phyloP scores from a whole-genome alignment of 345 rosid genomes.

The Eucalyptus erythrocorys region DNA sequence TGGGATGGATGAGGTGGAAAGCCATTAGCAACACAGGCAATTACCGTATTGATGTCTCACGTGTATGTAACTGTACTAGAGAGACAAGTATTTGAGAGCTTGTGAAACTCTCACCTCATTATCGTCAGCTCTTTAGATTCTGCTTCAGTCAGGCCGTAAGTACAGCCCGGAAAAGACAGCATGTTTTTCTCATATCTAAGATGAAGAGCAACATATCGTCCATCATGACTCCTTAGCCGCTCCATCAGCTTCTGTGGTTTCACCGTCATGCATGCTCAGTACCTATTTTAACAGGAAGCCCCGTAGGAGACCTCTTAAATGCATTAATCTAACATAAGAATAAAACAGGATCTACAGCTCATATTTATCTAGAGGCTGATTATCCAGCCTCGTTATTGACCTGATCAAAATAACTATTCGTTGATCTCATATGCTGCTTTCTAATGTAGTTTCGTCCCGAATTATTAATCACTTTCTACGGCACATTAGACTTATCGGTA shows the following conservation, averaged over 20 bases:
- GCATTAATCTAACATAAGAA: conserved; percentile 10
- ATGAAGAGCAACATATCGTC: conserved; percentile 80
- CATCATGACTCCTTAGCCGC: conserved; percentile 63
- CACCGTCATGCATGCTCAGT: conserved; percentile 70
- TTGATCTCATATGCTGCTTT: not conserved
- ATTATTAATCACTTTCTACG: too few species aligned
- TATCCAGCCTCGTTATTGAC: not conserved
- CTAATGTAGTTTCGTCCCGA: not conserved
- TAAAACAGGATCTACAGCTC: not conserved
- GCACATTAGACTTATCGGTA: not conserved
- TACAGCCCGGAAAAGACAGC: conserved; percentile 92
- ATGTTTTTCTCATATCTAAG: conserved; percentile 92
- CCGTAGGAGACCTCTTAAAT: conserved; percentile 83
- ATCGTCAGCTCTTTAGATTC: conserved; percentile 77
- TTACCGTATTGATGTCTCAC: not conserved
- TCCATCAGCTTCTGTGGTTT: conserved; percentile 94
- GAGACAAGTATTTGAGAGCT: not conserved
- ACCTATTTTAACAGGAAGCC: conserved; percentile 87
- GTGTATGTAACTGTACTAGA: not conserved
- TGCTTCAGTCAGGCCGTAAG: conserved; percentile 61
- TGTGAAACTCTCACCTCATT: conserved; percentile 44
- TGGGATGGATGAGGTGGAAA: not conserved
- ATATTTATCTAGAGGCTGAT: not conserved
- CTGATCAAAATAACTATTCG: not conserved
- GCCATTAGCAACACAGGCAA: not conserved